These are phyloP conservation scores for Pichia manshurica DNA, from an alignment of 805 yeast genomes.

Conservation along the genomic window DNA sequence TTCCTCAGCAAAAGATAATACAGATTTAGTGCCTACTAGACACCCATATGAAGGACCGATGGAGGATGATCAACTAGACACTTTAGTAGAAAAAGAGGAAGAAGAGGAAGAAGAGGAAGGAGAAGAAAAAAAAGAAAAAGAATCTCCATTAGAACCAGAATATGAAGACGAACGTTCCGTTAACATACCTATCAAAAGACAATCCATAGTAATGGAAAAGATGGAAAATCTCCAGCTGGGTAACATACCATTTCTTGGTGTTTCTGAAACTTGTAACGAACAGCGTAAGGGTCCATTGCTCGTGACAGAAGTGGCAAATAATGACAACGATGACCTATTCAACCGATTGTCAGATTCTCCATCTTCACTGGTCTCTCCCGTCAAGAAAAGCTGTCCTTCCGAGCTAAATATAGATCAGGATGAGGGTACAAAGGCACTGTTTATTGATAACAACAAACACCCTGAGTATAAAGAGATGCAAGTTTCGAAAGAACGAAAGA, in stretches of 20 bases:
- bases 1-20: too few species aligned
- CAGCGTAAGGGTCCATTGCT: not conserved
- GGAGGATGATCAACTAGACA: conserved; percentile 8
- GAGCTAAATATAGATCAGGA: not conserved
- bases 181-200: conserved; percentile 12
- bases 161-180: conserved; percentile 11
- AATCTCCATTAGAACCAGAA: conserved; percentile 23
- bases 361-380: not conserved
- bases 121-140: conserved; percentile 6
- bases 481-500: too few species aligned
- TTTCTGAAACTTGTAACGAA: not conserved
- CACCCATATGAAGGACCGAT: not conserved
- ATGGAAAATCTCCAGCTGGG: conserved; percentile 6
- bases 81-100: conserved; percentile 9
- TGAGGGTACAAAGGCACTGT: not conserved
- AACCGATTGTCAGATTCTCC: not conserved
- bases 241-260: conserved; percentile 5
- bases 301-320: not conserved
- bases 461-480: not conserved
- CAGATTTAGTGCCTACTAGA: not conserved
- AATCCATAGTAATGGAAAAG: conserved; percentile 11
- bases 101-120: not conserved
- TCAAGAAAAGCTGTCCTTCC: not conserved
- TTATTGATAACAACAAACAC: not conserved
- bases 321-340: conserved; percentile 2